phyloP scores from a whole-genome alignment of 1,139 yeast genomes.

The Sugiyamaella neomexicana region DNA sequence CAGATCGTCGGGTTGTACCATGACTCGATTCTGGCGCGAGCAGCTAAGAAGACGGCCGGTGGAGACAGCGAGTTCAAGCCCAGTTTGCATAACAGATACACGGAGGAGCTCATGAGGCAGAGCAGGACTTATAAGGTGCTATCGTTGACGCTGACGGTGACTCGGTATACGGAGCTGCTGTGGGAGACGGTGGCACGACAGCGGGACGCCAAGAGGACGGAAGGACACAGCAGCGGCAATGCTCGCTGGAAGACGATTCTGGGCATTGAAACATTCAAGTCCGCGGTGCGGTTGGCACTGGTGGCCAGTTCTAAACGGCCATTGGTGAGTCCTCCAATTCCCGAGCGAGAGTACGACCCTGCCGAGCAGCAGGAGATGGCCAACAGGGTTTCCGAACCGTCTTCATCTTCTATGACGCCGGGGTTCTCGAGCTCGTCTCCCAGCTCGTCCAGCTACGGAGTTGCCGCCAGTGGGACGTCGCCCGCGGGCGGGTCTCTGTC shows the following conservation, averaged over 20 bases:
- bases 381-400: too few relatives aligned
- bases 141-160: conserved; percentile 38
- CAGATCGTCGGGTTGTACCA: conserved; percentile 44
- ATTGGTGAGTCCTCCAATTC: conserved; percentile 38
- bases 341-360: conserved; percentile 42
- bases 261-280: conserved; percentile 40
- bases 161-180: conserved; percentile 42
- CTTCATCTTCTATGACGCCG: too few relatives aligned
- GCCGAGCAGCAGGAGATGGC: conserved; percentile 7
- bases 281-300: conserved; percentile 38
- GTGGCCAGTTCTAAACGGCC: conserved; percentile 36
- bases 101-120: conserved; percentile 34
- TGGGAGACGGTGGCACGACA: conserved; percentile 42
- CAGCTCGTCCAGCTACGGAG: conserved; percentile 7
- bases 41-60: conserved; percentile 33
- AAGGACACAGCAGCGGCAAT: neutral
- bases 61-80: conserved; percentile 31
- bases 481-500: conserved; percentile 3
- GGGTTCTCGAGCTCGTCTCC: neutral
- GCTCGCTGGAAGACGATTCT: conserved; percentile 40
- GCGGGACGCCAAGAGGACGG: conserved; percentile 21
- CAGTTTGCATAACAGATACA: conserved; percentile 40
- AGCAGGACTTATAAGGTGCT: conserved; percentile 35
- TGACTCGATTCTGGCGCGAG: conserved; percentile 40
- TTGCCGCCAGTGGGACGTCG: neutral